Conservation (phyloP, 2,329 filamentous ascomycete genomes). For the Fusarium sp. region DNA sequence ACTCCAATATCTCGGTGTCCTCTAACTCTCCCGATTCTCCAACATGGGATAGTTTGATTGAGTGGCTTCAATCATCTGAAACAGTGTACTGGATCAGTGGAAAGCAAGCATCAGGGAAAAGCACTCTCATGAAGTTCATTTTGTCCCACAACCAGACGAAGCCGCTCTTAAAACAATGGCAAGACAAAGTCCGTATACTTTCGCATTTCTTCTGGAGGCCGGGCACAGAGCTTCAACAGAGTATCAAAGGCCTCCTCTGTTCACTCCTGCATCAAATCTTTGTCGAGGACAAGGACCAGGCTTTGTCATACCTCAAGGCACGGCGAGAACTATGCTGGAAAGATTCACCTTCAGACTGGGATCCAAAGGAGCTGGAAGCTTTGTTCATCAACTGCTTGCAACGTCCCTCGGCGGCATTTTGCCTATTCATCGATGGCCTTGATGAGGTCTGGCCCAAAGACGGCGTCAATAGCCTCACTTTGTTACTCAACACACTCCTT, state of each 20-base stretch:
- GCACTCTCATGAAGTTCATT: neutral
- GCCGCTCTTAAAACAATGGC: neutral
- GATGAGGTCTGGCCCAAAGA: neutral
- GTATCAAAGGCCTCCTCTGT: neutral
- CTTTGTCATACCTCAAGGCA: neutral
- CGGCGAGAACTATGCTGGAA: neutral
- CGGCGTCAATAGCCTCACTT: neutral
- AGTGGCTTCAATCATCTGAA: neutral
- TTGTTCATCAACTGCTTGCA: neutral
- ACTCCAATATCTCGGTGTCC: too few relatives aligned
- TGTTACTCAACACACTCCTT: neutral
- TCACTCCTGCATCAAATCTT: neutral
- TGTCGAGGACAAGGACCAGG: neutral
- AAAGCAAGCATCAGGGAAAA: neutral
- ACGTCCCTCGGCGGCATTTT: neutral
- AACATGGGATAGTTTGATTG: neutral
- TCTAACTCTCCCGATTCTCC: too few relatives aligned
- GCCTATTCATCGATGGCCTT: neutral
- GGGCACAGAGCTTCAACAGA: neutral
- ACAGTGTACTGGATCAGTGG: neutral
- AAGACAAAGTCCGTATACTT: neutral
- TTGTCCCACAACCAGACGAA: neutral
- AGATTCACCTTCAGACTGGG: neutral
- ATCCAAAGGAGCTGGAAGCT: neutral
- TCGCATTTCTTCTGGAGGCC: neutral